Conservation (phyloP, 2,329 filamentous ascomycete species). For the Alternaria dauci region DNA sequence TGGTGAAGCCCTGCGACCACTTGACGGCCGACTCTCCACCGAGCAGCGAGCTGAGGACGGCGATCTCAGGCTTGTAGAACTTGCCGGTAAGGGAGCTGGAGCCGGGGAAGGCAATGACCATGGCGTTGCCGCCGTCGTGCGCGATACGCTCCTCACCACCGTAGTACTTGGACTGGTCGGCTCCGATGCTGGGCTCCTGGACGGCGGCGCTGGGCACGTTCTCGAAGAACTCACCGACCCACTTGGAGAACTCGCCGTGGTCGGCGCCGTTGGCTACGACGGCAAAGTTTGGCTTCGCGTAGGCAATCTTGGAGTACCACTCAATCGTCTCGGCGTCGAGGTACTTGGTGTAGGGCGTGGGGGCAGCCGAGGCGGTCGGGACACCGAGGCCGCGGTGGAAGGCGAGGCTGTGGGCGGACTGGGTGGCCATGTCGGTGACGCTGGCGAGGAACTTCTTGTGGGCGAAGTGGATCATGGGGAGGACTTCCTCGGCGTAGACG, state of each 20-base stretch:
- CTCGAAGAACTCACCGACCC: conserved; percentile 93
- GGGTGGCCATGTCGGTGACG: conserved; percentile 76
- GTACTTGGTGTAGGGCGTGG: conserved; percentile 79
- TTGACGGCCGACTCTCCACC: conserved; percentile 93
- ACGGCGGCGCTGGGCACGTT: conserved; percentile 63
- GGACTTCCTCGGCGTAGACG: conserved; percentile 89
- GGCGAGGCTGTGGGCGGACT: conserved; percentile 84
- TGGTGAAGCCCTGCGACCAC: conserved; percentile 92
- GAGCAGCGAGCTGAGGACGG: conserved; percentile 86
- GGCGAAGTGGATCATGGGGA: conserved; percentile 76
- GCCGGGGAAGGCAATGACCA: conserved; percentile 93
- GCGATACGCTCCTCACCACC: conserved; percentile 93
- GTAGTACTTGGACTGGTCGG: conserved; percentile 80
- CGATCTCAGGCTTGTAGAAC: conserved; percentile 87
- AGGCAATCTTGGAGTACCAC: conserved; percentile 79
- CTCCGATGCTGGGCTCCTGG: conserved; percentile 62
- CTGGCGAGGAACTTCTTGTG: conserved; percentile 74
- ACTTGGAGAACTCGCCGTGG: conserved; percentile 79
- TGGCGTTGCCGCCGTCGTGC: conserved; percentile 77
- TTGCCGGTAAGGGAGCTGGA: conserved; percentile 76
- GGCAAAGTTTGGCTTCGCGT: conserved; percentile 89
- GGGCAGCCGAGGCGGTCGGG: conserved; percentile 75
- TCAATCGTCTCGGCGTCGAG: conserved; percentile 77
- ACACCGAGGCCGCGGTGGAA: conserved; percentile 93
- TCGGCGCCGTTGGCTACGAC: conserved; percentile 89